Percentiles rank a stretch among this genome's conserved stretches.
Evolutionary conservation across 179 eudicot species (phyloP).

Genomic region (Actinidia chinensis): DNA sequence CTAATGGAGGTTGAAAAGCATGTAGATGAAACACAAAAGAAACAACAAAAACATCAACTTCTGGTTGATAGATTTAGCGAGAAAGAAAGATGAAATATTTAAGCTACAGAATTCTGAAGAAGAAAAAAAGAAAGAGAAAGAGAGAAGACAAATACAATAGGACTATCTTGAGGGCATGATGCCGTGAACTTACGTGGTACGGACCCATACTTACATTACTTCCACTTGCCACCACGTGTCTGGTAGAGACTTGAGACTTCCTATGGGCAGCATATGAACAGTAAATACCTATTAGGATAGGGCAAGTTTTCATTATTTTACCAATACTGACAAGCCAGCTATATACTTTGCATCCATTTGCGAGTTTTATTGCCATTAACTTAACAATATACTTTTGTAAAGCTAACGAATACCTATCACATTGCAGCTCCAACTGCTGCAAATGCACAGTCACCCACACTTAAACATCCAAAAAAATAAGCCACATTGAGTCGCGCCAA

Average conservation of each 20-base stretch:
- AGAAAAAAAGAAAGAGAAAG: background rate
- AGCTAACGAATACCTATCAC: background rate
- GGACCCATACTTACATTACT: background rate
- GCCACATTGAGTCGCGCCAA: too few relatives aligned
- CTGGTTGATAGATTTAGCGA: background rate
- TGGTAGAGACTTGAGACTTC: background rate
- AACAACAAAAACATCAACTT: background rate
- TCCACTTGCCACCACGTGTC: background rate
- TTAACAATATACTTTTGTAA: background rate
- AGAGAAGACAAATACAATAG: too few relatives aligned
- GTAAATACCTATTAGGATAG: background rate
- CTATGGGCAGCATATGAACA: background rate
- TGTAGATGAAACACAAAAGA: conserved; percentile 2
- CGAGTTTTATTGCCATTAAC: background rate
- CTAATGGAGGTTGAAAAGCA: conserved; percentile 34
- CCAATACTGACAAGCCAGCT: background rate
- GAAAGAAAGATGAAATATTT: background rate
- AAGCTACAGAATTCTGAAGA: background rate
- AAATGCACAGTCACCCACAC: background rate
- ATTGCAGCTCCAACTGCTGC: background rate
- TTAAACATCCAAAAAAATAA: too few relatives aligned
- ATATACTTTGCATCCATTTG: background rate
- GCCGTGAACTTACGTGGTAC: background rate
- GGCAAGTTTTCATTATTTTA: background rate
- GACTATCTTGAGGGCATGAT: background rate